Conservation (phyloP, 805 yeast species). For the Saccharomycopsis sp. region DNA sequence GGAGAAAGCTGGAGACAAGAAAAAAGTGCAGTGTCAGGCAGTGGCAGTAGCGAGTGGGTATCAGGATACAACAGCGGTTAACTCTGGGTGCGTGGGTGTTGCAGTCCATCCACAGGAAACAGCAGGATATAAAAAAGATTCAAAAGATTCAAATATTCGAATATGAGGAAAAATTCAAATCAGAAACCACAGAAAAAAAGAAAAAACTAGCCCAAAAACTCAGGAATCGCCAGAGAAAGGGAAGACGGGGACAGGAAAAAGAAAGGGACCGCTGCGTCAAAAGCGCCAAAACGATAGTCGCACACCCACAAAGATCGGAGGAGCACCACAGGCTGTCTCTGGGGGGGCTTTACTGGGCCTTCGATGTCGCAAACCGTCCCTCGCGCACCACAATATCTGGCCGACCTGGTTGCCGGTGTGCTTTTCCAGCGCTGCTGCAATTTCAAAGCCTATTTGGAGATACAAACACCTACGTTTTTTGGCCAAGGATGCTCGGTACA, state of each 20-base stretch:
- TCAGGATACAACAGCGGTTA: background rate
- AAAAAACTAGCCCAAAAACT: background rate
- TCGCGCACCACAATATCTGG: too few relatives aligned
- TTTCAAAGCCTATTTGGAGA: background rate
- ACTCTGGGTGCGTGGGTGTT: background rate
- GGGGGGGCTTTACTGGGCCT: too few relatives aligned
- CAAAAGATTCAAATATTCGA: background rate
- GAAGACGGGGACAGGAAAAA: background rate
- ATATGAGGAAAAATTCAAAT: background rate
- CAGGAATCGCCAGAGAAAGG: background rate
- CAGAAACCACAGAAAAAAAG: background rate
- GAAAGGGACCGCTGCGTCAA: background rate
- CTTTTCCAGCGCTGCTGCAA: background rate
- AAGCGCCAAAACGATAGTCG: too few relatives aligned
- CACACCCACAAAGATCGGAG: background rate
- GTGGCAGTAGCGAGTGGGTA: background rate
- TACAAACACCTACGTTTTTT: background rate
- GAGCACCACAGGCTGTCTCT: too few relatives aligned
- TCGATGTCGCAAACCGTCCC: too few relatives aligned
- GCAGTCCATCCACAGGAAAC: background rate
- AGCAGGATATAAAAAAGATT: background rate
- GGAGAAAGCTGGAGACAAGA: too few relatives aligned
- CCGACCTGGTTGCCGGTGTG: too few relatives aligned
- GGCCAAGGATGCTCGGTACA: too few relatives aligned
- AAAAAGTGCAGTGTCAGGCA: too few relatives aligned